Percentiles rank a stretch among this genome's conserved stretches.
Conservation (phyloP, 768 basidiomycete genomes). For the Rossbeevera mucosa region DNA sequence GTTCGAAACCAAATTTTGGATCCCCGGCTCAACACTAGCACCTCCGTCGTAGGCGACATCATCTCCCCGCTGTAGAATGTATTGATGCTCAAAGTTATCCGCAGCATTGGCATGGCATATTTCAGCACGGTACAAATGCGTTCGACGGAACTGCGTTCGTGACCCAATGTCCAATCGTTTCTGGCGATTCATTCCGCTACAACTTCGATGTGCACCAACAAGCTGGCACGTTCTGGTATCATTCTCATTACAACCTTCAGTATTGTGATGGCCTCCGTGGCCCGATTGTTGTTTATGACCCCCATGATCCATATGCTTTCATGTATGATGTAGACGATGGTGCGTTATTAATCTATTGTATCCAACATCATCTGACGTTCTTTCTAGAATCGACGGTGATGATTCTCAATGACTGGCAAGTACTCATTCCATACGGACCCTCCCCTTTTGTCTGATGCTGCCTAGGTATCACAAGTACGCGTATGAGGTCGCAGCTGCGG, state of each 20-base stretch:
- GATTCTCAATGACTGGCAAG: constrained; percentile 38
- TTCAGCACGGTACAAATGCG: constrained; percentile 37
- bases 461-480: constrained; percentile 22
- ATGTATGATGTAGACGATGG: constrained; percentile 38
- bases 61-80: not conserved
- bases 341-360: constrained; percentile 1
- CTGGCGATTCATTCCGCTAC: constrained; percentile 38
- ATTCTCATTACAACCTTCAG: constrained; percentile 44
- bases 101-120: constrained; percentile 47
- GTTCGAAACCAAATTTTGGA: constrained; percentile 39
- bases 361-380: not conserved
- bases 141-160: constrained; percentile 48
- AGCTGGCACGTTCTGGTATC: constrained; percentile 45
- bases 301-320: constrained; percentile 24
- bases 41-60: constrained; percentile 36
- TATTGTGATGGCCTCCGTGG: constrained; percentile 56
- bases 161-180: constrained; percentile 42
- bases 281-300: constrained; percentile 44
- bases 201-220: constrained; percentile 29
- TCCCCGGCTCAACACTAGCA: constrained; percentile 35
- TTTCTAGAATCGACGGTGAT: constrained; percentile 35
- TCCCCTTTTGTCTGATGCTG: not conserved
- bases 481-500: constrained; percentile 8
- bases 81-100: not conserved
- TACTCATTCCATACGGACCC: not conserved